Base-by-base conservation (phyloP, 805 yeast genomes). In the Metschnikowia amazonensis region DNA sequence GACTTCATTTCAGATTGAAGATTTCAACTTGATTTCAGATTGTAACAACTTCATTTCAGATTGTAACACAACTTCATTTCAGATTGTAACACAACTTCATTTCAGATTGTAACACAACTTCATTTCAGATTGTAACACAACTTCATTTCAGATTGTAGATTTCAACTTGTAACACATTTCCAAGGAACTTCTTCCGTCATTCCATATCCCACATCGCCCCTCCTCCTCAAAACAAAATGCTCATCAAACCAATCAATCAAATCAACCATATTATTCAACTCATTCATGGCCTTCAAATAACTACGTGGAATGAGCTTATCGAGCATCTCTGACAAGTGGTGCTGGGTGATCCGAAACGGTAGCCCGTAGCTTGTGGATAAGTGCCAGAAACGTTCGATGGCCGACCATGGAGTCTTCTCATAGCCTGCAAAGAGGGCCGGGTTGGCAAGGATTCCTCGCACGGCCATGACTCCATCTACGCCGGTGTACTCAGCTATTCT, bases 381-480 rank as follows among this genome's bases (percentile, higher is more conserved):
- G 57, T 87, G 83, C 86, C 89, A 80, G 60, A 92, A 86, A 47
- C 73, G 71, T 62, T 94, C 99, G 5, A 94, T 68, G 6, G 95
- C 92, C 5, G 83, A 79, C 97, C 98, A 94, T 2, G 98, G 97
- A 2, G 96, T 84, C 43, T 67, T 71, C 0, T 70, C 69, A 58
- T 64, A 77, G 0, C 95, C 96, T 1, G 86, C 78, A 66, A 94
- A 94, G 52, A 94, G 58, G 0, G 90, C 95, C 0, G 99, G 99
- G 62, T 94, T 94, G 24, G 78, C 70, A 42, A 94, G 67, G 2
- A 88, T 70, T 0, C 99, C 99, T 50, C 99, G 70, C 1, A 87
- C 99, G 2, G 97, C 84, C 99, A 94, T 94, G 6, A 94, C 86
- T 6, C 98, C 99, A 60, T 88, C 94, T 33, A 81, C 89, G 1